These are phyloP conservation scores for Leccinum fallax DNA, from an alignment of 1,284 basidiomycete species.

Conservation along the genomic window DNA sequence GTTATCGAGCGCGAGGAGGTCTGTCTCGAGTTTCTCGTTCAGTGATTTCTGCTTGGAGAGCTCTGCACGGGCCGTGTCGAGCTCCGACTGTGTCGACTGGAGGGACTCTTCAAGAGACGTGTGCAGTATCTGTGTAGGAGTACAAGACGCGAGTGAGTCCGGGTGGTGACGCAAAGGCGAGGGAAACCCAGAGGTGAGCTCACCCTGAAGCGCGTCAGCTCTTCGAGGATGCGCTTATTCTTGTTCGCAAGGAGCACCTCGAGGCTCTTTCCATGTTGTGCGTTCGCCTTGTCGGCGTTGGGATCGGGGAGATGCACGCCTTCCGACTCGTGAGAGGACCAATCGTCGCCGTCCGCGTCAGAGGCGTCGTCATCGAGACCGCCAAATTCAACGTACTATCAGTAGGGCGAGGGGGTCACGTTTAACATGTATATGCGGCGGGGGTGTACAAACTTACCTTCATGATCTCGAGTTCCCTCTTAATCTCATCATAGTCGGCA, in stretches of 20 bases:
- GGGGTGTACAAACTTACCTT: constrained; percentile 59
- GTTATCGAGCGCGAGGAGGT: constrained; percentile 80
- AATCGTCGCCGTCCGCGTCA: constrained; percentile 49
- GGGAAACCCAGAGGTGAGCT: constrained; percentile 17
- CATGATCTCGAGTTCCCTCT: constrained; percentile 95
- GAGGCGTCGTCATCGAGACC: constrained; percentile 75
- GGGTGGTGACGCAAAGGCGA: not conserved
- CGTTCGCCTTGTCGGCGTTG: constrained; percentile 81
- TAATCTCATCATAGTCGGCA: constrained; percentile 91
- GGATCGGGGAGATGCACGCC: constrained; percentile 78
- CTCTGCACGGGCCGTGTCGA: constrained; percentile 64
- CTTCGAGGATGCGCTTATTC: constrained; percentile 93
- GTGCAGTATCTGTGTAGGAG: constrained; percentile 67
- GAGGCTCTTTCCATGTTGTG: constrained; percentile 77
- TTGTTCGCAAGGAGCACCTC: constrained; percentile 91
- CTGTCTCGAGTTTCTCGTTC: constrained; percentile 91
- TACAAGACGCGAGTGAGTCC: not conserved
- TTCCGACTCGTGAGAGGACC: constrained; percentile 37
- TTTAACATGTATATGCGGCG: not conserved
- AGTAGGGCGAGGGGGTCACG: not conserved
- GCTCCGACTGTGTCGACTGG: constrained; percentile 57
- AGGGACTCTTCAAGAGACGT: constrained; percentile 76
- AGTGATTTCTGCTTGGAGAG: constrained; percentile 76
- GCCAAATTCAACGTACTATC: constrained; percentile 90
- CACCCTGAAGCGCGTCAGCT: constrained; percentile 89